phyloP scores from a whole-genome alignment of 129 eudicot genomes.

The Glebionis coronaria region DNA sequence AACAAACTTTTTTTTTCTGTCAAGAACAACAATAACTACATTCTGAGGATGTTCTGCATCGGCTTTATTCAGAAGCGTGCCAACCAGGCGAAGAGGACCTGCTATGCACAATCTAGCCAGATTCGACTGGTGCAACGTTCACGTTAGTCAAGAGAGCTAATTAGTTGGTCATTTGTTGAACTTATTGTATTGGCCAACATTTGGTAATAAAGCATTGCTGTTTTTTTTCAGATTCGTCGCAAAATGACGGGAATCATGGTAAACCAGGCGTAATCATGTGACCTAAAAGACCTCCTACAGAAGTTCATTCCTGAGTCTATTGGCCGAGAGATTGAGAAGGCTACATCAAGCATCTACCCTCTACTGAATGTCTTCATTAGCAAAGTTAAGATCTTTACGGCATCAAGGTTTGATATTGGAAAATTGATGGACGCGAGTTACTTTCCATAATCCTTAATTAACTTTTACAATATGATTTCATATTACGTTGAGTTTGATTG shows the following conservation, averaged over 20 bases:
- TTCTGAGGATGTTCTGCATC: no score
- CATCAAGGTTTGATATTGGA: conserved; percentile 79
- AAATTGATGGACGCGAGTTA: conserved; percentile 67
- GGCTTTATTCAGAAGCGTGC: no score
- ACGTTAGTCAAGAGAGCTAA: no score
- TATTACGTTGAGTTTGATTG: no score
- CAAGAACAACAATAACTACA: no score
- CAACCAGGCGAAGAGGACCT: no score
- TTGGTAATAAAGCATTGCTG: not conserved
- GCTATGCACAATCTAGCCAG: no score
- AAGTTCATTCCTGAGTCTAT: conserved; percentile 76
- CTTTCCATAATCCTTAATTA: not conserved
- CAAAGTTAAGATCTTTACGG: conserved; percentile 75
- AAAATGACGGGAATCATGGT: conserved; percentile 86
- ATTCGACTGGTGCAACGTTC: no score
- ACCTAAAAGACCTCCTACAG: conserved; percentile 64
- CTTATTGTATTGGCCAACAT: not conserved
- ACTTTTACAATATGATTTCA: no score
- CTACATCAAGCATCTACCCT: conserved; percentile 82
- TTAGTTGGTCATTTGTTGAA: no score
- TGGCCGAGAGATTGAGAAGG: conserved; percentile 80
- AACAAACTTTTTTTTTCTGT: no score
- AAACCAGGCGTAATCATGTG: conserved; percentile 71
- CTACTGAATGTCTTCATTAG: conserved; percentile 72
- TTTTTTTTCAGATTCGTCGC: conserved; percentile 54